These are phyloP conservation scores for Galerina marginata DNA, from an alignment of 768 basidiomycete genomes.

Conservation along the genomic window DNA sequence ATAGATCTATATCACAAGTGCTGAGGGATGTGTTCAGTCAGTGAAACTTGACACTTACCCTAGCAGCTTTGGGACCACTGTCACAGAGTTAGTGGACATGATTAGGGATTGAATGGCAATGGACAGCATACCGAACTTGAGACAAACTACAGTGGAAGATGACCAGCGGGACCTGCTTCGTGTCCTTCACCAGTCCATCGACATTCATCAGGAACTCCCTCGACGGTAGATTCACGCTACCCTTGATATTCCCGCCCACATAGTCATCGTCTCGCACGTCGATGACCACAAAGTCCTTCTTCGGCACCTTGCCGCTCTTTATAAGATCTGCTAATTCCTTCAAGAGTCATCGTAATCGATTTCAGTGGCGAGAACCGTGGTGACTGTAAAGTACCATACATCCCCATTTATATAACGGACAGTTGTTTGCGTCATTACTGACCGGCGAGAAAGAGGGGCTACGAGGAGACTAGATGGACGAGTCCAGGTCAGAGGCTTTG, in stretches of 20 bases:
- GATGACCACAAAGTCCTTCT: slow-evolving; percentile 75
- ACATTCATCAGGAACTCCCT: slow-evolving; percentile 60
- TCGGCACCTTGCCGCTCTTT: slow-evolving; percentile 59
- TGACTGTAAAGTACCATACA: slow-evolving; percentile 21
- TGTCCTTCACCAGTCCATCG: slow-evolving; percentile 60
- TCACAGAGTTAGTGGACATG: slow-evolving; percentile 13
- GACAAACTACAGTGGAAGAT: slow-evolving; percentile 84
- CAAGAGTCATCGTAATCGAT: background rate
- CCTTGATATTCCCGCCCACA: slow-evolving; percentile 78
- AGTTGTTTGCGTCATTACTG: slow-evolving; percentile 20
- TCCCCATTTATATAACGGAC: slow-evolving; percentile 29
- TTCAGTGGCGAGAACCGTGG: background rate
- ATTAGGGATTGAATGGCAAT: background rate
- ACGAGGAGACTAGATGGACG: background rate
- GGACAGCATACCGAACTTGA: slow-evolving; percentile 68
- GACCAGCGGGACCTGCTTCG: slow-evolving; percentile 64
- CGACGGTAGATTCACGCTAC: slow-evolving; percentile 67
- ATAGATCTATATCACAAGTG: slow-evolving; percentile 56
- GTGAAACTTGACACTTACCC: slow-evolving; percentile 45
- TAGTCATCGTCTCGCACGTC: slow-evolving; percentile 89
- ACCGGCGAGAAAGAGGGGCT: background rate
- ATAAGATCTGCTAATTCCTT: slow-evolving; percentile 76
- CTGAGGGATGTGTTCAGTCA: background rate
- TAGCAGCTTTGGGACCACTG: slow-evolving; percentile 81
- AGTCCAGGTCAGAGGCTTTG: background rate